Conservation (phyloP, 495 filamentous ascomycete species). For the Aspergillus homomorphus region DNA sequence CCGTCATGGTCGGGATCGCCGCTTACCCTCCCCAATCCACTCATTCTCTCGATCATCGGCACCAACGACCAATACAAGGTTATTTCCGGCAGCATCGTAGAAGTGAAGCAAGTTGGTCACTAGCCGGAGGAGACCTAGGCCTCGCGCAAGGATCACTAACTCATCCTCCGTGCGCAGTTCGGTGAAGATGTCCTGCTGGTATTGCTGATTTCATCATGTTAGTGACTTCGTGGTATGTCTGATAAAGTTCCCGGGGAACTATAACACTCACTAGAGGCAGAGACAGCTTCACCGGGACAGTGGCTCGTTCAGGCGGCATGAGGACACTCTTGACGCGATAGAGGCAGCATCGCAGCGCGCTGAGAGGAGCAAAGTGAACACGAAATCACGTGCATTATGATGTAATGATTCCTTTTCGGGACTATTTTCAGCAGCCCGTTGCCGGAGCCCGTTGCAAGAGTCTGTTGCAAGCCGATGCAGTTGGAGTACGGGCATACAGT, state of each 20-base stretch:
- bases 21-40: conserved; percentile 77
- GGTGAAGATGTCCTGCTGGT: conserved; percentile 89
- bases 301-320: conserved; percentile 57
- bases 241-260: neutral
- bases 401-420: conserved; percentile 20
- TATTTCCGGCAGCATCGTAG: conserved; percentile 93
- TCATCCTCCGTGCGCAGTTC: conserved; percentile 89
- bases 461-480: no score
- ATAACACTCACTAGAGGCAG: conserved; percentile 69
- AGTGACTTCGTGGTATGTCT: conserved; percentile 1
- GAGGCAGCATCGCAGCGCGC: conserved; percentile 12
- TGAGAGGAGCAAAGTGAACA: conserved; percentile 15
- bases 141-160: conserved; percentile 84
- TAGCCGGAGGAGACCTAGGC: conserved; percentile 84
- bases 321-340: conserved; percentile 36
- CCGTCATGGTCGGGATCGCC: neutral
- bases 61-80: conserved; percentile 84
- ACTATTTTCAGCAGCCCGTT: no score
- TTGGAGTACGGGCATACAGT: no score
- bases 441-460: no score
- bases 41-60: conserved; percentile 91
- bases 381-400: conserved; percentile 41
- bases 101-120: conserved; percentile 93
- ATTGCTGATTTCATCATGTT: conserved; percentile 50
- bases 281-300: conserved; percentile 82